Conservation (phyloP, 2,329 filamentous ascomycete species). For the Alternaria metachromatica region DNA sequence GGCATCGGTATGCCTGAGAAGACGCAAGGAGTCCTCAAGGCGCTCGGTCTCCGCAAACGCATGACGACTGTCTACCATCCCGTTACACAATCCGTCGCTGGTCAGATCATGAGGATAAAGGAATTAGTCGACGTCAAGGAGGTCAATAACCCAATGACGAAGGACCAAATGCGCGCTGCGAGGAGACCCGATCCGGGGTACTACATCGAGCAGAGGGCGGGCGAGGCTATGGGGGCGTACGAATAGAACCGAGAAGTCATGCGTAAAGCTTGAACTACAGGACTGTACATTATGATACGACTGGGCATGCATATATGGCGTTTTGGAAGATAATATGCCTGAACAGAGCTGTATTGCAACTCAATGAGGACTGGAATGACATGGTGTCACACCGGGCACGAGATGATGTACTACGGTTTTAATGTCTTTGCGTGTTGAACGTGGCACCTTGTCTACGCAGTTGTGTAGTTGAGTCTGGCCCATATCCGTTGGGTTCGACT, state of each 20-base stretch:
- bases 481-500: too few species aligned
- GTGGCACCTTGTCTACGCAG: too few species aligned
- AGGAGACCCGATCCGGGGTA: conserved; percentile 81
- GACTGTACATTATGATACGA: not conserved
- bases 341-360: too few species aligned
- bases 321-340: too few species aligned
- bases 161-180: conserved; percentile 71
- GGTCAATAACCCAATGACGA: conserved; percentile 69
- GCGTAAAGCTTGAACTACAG: too few species aligned
- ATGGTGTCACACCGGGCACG: too few species aligned
- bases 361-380: too few species aligned
- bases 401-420: too few species aligned
- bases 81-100: conserved; percentile 79
- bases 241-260: too few species aligned
- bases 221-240: conserved; percentile 24
- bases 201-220: conserved; percentile 69
- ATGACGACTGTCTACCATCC: conserved; percentile 89
- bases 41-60: conserved; percentile 84
- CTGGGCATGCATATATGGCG: not conserved
- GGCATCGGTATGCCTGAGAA: conserved; percentile 83
- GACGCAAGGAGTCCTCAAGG: conserved; percentile 79
- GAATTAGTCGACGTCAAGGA: conserved; percentile 85
- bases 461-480: too few species aligned
- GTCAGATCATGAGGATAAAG: conserved; percentile 93
- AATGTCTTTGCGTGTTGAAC: too few species aligned